Base-by-base conservation (phyloP, 768 basidiomycete species). In the Clavulina sp. region DNA sequence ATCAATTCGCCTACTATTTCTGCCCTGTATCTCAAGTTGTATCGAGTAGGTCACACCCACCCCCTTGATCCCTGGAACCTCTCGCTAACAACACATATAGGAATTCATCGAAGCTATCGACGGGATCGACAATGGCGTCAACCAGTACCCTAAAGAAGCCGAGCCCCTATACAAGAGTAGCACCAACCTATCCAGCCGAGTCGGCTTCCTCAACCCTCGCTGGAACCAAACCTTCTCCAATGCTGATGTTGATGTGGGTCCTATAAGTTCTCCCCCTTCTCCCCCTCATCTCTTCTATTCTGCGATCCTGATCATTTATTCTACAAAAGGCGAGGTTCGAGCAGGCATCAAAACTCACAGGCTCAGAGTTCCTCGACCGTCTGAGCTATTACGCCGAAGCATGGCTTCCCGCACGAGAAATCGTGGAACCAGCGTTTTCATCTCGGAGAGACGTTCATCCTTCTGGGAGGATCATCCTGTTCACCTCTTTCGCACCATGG, bases 31-130 rank as follows among this genome's bases (percentile, higher is more conserved):
- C 65, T 91, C 59, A 92, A 89, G 63, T 52, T 96, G 57, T 99
- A 99, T 72, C 80, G 74, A 61, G 86, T 84, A 58, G 40, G 28
- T 48, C 16, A 48, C 24, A 19, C 49, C 30, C 44, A 47, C 29
- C 28, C 31, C 33, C 50, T 56, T 46, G 28, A 7, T 7, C 19
- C 19, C 34, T 38, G 19, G 9, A 30, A 16, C 18, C 24, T 49
- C 7, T 7, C 32, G 18, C 28, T 24, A 28, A 13, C 43, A 9
- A 5, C 6, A 6, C 3, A 18, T 26, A 9, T 54, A 89, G 79
- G 86, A 91, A 62, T 89, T 93, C 60, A 82, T 99, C 41, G 93
- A 99, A 66, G 84, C 81, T 6, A 78, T 96, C 56, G 92, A 95
- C 64, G 93, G 75, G 3, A 81, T 91, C 62, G 93, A 99, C 69